phyloP scores from a whole-genome alignment of 495 filamentous ascomycete genomes.

The Neurospora sublineolata region DNA sequence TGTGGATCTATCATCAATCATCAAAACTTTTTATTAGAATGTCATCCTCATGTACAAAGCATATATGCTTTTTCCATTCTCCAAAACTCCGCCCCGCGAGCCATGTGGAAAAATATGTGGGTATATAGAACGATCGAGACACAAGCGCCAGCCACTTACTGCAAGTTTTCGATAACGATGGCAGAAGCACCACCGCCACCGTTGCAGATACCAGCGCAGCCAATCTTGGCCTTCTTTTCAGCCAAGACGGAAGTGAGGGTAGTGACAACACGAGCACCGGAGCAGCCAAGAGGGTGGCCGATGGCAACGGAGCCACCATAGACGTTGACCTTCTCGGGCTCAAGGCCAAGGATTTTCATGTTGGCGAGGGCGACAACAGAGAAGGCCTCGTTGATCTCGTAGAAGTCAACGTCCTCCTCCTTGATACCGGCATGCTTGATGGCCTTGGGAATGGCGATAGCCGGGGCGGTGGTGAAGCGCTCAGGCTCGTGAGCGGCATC shows the following conservation, averaged over 20 bases:
- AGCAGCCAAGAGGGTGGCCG: slow-evolving; percentile 87
- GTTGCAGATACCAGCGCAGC: slow-evolving; percentile 93
- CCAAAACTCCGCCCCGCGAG: neutral
- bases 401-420: slow-evolving; percentile 69
- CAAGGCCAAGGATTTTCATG: slow-evolving; percentile 71
- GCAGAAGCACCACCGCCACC: slow-evolving; percentile 91
- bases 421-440: slow-evolving; percentile 79
- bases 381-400: slow-evolving; percentile 99
- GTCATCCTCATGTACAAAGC: neutral
- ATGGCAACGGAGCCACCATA: slow-evolving; percentile 93
- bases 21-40: slow-evolving; percentile 11
- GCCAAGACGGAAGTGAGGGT: slow-evolving; percentile 81
- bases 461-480: slow-evolving; percentile 91
- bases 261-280: slow-evolving; percentile 85
- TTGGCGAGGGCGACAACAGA: slow-evolving; percentile 93
- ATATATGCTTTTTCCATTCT: neutral
- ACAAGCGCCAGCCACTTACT: slow-evolving; percentile 25
- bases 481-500: slow-evolving; percentile 81
- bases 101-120: neutral
- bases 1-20: slow-evolving; percentile 10
- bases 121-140: neutral
- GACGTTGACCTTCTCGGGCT: slow-evolving; percentile 83
- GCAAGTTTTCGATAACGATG: slow-evolving; percentile 68
- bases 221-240: slow-evolving; percentile 86
- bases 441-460: slow-evolving; percentile 94